Conservation (phyloP, 2,329 filamentous ascomycete species). For the Karstenula rhodostoma region DNA sequence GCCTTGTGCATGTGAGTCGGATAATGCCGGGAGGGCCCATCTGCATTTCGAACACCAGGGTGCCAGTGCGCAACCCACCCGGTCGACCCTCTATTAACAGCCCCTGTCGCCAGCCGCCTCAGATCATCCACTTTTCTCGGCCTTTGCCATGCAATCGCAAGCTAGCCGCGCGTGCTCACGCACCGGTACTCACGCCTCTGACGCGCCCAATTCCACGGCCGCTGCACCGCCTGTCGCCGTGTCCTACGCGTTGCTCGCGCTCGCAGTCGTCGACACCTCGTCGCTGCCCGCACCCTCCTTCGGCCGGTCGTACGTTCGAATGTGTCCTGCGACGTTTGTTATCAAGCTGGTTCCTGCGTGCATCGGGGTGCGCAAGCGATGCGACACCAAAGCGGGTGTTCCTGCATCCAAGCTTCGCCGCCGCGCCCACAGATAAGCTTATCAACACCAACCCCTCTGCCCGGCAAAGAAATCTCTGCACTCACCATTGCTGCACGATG, state of each 20-base stretch:
- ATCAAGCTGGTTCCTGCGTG: constrained; percentile 20
- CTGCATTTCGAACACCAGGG: constrained; percentile 16
- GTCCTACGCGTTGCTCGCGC: constrained; percentile 15
- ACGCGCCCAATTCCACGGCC: not conserved
- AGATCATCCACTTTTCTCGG: not conserved
- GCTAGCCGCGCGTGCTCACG: not conserved
- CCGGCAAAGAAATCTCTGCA: constrained; percentile 32
- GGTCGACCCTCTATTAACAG: not conserved
- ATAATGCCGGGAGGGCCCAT: constrained; percentile 7
- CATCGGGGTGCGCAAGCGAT: constrained; percentile 11
- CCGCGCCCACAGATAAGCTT: constrained; percentile 30
- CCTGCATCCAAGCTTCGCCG: constrained; percentile 33
- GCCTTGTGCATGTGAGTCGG: constrained; percentile 1
- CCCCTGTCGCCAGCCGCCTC: not conserved
- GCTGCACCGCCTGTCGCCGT: not conserved
- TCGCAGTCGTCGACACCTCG: constrained; percentile 38
- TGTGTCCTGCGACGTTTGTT: constrained; percentile 65
- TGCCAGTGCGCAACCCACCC: constrained; percentile 6
- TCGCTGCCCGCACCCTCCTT: constrained; percentile 53
- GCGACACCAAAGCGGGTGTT: constrained; percentile 29
- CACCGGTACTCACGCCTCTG: not conserved
- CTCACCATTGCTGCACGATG: constrained; percentile 88
- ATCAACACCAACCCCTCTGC: constrained; percentile 22
- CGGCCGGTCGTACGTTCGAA: constrained; percentile 77
- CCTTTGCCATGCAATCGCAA: not conserved